These are phyloP conservation scores for Solanum phureja DNA, from an alignment of 257 asterid genomes.

Conservation along the genomic window DNA sequence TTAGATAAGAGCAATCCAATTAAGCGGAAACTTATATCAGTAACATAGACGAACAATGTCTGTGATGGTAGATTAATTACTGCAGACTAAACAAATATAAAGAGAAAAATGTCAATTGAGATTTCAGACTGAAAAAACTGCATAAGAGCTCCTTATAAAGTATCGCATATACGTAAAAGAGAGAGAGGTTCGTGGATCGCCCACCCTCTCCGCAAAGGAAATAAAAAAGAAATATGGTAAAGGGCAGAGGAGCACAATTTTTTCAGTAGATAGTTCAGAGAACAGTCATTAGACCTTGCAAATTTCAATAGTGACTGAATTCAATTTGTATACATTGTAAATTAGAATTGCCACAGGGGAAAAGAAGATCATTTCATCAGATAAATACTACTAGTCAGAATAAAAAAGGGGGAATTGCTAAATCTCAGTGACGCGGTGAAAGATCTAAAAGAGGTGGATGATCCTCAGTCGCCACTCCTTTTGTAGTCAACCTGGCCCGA, in stretches of 20 bases:
- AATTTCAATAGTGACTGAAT: neutral
- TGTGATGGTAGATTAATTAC: slow-evolving; percentile 90
- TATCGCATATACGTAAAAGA: neutral
- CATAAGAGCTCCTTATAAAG: neutral
- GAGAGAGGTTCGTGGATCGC: neutral
- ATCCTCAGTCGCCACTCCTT: neutral
- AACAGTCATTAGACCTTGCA: neutral
- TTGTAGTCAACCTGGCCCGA: neutral
- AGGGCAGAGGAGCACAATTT: neutral
- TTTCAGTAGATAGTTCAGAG: neutral
- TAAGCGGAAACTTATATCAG: slow-evolving; percentile 71
- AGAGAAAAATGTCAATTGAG: neutral
- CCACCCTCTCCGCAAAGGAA: neutral
- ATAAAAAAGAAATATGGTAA: neutral
- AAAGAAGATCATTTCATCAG: neutral
- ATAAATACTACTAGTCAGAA: neutral
- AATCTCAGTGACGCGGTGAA: neutral
- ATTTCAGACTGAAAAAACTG: neutral
- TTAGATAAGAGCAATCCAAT: slow-evolving; percentile 82
- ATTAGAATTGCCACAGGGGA: neutral
- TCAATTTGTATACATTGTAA: neutral
- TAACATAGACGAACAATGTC: slow-evolving; percentile 69
- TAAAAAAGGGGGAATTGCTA: neutral
- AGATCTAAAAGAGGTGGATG: neutral
- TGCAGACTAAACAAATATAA: slow-evolving; percentile 50